These are phyloP conservation scores for Phytophthora crassamura DNA, from an alignment of 352 stramenopile genomes.

Conservation along the genomic window DNA sequence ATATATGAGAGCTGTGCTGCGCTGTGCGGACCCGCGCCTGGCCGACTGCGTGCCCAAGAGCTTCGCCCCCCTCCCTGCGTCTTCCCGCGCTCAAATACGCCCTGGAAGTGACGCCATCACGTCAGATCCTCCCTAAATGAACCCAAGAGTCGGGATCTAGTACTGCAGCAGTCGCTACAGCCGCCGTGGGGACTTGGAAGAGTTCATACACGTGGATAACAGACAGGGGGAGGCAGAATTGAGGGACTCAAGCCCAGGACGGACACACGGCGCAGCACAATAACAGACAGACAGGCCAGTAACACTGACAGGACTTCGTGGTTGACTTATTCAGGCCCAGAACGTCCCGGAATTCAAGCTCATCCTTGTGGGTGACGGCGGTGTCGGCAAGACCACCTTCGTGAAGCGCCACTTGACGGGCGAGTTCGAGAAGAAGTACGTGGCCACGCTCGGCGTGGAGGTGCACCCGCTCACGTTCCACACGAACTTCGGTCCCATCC, in stretches of 20 bases:
- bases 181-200: conserved; percentile 10
- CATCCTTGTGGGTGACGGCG: conserved; percentile 99
- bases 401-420: conserved; percentile 99
- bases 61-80: conserved; percentile 6
- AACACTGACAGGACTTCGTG: conserved; percentile 16
- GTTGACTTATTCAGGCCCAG: conserved; percentile 45
- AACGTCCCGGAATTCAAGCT: conserved; percentile 99
- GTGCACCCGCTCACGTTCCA: conserved; percentile 99
- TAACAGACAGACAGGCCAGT: conserved; percentile 1
- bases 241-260: conserved; percentile 15
- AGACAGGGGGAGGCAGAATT: conserved; percentile 8
- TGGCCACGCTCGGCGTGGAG: conserved; percentile 99
- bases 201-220: conserved; percentile 3
- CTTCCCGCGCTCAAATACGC: neutral
- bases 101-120: neutral
- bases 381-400: conserved; percentile 99
- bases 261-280: neutral
- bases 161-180: conserved; percentile 9
- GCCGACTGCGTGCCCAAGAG: neutral
- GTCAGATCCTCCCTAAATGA: conserved; percentile 9
- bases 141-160: conserved; percentile 24
- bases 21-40: neutral
- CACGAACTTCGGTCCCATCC: conserved; percentile 99
- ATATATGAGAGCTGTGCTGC: conserved; percentile 4
- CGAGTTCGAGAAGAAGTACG: conserved; percentile 99